A percentile compares a stretch with the other conserved stretches of the same genome.
Evolutionary conservation across 108 stramenopile genomes (phyloP).

Genomic region (Skeletonema costatum): DNA sequence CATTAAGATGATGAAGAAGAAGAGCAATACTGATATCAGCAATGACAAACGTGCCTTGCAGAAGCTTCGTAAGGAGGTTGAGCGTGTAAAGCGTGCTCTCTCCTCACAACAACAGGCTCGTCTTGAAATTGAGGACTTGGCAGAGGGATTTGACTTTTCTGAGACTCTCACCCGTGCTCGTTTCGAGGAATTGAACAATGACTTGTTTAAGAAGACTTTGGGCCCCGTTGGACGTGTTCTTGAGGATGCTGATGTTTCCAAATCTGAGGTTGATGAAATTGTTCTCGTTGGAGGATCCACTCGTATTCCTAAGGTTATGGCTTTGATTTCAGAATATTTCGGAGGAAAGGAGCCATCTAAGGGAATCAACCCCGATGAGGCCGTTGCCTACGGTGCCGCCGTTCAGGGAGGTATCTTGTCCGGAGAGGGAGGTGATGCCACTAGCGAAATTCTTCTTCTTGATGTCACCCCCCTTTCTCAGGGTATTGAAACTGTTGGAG

Average conservation of each 20-base stretch:
- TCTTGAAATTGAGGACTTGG: conserved; percentile 84
- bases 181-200: conserved; percentile 97
- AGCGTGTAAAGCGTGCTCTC: conserved; percentile 90
- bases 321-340: conserved; percentile 92
- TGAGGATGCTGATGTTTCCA: conserved; percentile 90
- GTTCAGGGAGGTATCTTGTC: conserved; percentile 94
- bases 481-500: conserved; percentile 95
- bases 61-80: conserved; percentile 88
- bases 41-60: conserved; percentile 85
- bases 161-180: conserved; percentile 93
- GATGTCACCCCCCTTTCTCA: conserved; percentile 89
- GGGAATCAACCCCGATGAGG: conserved; percentile 98
- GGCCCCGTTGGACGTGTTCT: conserved; percentile 92
- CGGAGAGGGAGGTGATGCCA: conserved; percentile 86
- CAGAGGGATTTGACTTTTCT: conserved; percentile 82
- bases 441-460: conserved; percentile 88
- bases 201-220: conserved; percentile 98
- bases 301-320: conserved; percentile 96
- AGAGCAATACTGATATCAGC: conserved; percentile 76
- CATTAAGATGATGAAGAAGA: conserved; percentile 87
- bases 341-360: conserved; percentile 95
- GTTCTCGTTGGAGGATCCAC: conserved; percentile 98
- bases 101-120: conserved; percentile 82
- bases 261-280: conserved; percentile 94
- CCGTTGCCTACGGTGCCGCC: conserved; percentile 97